These are phyloP conservation scores for Microcyclospora pomicola DNA, from an alignment of 2,329 filamentous ascomycete genomes.

Conservation along the genomic window DNA sequence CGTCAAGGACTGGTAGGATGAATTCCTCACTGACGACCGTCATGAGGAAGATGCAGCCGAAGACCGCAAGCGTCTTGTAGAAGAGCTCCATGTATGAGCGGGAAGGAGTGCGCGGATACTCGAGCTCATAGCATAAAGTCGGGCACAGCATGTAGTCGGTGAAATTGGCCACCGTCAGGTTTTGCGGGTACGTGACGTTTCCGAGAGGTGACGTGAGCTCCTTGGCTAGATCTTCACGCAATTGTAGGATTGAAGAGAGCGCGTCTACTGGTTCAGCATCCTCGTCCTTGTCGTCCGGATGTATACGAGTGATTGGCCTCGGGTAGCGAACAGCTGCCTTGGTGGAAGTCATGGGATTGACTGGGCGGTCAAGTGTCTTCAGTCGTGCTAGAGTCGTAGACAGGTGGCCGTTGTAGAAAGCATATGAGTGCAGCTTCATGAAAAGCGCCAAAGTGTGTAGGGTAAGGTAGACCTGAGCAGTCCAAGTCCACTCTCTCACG, in stretches of 20 bases:
- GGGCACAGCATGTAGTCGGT: slow-evolving; percentile 80
- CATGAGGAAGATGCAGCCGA: slow-evolving; percentile 91
- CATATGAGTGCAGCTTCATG: slow-evolving; percentile 99
- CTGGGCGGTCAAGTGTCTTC: slow-evolving; percentile 60
- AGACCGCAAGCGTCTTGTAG: slow-evolving; percentile 76
- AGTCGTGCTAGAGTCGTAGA: slow-evolving; percentile 75
- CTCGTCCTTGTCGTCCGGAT: slow-evolving; percentile 21
- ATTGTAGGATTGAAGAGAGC: slow-evolving; percentile 39
- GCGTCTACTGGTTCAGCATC: slow-evolving; percentile 28
- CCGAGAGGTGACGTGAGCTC: slow-evolving; percentile 87
- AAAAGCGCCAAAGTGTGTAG: slow-evolving; percentile 81
- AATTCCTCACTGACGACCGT: slow-evolving; percentile 89
- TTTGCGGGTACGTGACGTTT: slow-evolving; percentile 76
- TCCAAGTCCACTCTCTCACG: slow-evolving; percentile 84
- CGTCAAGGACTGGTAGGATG: slow-evolving; percentile 75
- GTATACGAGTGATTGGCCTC: slow-evolving; percentile 33
- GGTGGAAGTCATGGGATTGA: slow-evolving; percentile 32
- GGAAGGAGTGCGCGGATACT: slow-evolving; percentile 70
- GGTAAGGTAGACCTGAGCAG: slow-evolving; percentile 85
- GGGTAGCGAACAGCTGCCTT: slow-evolving; percentile 55
- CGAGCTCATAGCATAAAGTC: slow-evolving; percentile 92
- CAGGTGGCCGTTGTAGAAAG: slow-evolving; percentile 94
- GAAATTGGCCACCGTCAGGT: slow-evolving; percentile 72
- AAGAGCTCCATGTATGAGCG: slow-evolving; percentile 70
- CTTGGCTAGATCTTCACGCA: slow-evolving; percentile 75